These are phyloP conservation scores for Cyberlindnera lachancei DNA, from an alignment of 805 yeast genomes.

Conservation along the genomic window DNA sequence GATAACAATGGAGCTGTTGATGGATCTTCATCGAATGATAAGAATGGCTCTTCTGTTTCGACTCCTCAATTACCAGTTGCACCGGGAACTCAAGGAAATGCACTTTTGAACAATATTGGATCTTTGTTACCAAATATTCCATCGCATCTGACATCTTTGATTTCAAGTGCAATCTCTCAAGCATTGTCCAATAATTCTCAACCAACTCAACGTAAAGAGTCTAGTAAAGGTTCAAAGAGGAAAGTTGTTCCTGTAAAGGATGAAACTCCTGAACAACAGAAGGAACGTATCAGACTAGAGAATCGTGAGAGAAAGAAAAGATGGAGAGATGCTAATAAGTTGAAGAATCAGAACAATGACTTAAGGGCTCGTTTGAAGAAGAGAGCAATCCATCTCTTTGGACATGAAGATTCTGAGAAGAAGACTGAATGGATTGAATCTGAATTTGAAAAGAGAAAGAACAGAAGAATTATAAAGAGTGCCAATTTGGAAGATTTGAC, in stretches of 20 bases:
- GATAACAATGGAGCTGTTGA: not conserved
- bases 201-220: slow-evolving; percentile 1
- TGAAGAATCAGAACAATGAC: slow-evolving; percentile 83
- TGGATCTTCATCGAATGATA: not conserved
- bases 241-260: slow-evolving; percentile 11
- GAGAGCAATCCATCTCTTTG: slow-evolving; percentile 62
- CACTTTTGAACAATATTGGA: slow-evolving; percentile 17
- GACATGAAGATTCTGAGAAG: slow-evolving; percentile 46
- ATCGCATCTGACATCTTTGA: slow-evolving; percentile 15
- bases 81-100: slow-evolving; percentile 13
- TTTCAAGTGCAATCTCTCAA: slow-evolving; percentile 20
- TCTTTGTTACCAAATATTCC: slow-evolving; percentile 20
- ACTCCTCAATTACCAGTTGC: slow-evolving; percentile 10
- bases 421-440: slow-evolving; percentile 64
- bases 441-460: slow-evolving; percentile 62
- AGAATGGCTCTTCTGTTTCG: slow-evolving; percentile 1
- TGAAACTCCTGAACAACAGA: slow-evolving; percentile 28
- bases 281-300: slow-evolving; percentile 54
- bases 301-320: slow-evolving; percentile 73
- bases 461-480: slow-evolving; percentile 45
- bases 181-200: slow-evolving; percentile 10
- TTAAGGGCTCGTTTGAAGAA: slow-evolving; percentile 69
- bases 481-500: slow-evolving; percentile 24
- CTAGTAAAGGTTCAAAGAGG: slow-evolving; percentile 9
- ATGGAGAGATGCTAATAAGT: slow-evolving; percentile 77